Evolutionary conservation across 257 asterid species (phyloP), one percentile per base, ranked within the genome.

Genomic region (Lycium ferocissimum): DNA sequence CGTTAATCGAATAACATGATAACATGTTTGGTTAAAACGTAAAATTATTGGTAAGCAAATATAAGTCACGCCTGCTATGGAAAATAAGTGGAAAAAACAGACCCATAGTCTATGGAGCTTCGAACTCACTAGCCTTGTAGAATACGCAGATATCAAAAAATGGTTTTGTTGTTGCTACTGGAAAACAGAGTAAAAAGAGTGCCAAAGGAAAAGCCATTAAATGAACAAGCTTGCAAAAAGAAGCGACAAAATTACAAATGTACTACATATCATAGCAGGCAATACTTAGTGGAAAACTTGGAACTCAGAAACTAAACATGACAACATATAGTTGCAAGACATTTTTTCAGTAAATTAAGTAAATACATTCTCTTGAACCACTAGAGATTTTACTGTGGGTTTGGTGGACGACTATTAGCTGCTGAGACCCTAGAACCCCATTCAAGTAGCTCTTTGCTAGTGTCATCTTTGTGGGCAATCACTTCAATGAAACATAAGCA

Each of bases 371-470:
- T 13, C 8, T 51, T 26, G 62, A 49, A 75, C 43, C 22, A 72
- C 14, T 51, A 51, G 59, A 73, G 6, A 35, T 45, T 82, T 87
- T 89, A 95, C 89, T 92, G 98, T 76, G 98, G 95, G 57, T 93
- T 93, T 7, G 97, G 98, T 3, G 97, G 96, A 83, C 97, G 95
- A 89, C 94, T 87, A 80, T 93, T 95, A 43, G 98, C 97, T 5
- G 95, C 93, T 67, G 95, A 89, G 9, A 95, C 98, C 86, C 97
- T 89, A 11, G 98, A 93, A 6, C 98, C 98, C 98, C 98, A 95
- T 79, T 95, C 95, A 14, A 95, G 97, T 13, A 95, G 91, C 75
- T 93, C 98, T 90, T 95, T 95, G 93, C 98, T 95, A 2, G 97
- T 95, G 63, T 95, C 97, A 22, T 95, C 97, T 86, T 91, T 93